Base-by-base conservation (phyloP, 2,329 filamentous ascomycete genomes). In the Fusarium tricinctum region DNA sequence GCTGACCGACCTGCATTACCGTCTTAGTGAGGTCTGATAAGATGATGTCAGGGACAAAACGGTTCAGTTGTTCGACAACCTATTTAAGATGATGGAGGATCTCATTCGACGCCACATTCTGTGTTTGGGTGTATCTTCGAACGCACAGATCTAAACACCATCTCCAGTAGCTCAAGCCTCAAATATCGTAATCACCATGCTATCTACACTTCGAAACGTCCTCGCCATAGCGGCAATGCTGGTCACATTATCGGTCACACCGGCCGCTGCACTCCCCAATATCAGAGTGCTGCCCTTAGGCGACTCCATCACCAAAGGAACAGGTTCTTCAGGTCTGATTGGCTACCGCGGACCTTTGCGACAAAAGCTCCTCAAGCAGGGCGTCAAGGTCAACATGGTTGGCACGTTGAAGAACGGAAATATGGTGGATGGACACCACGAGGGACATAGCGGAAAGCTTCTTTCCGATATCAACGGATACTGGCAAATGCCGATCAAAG, bases 281-380 rank as follows among this genome's bases (percentile, higher is more conserved):
- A 66, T 69, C 5, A 32, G 66, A 7, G 63, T 63, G 5, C 22
- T 69, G 2, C 66, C 66, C 1, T 32, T 69, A 0, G 66, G 66
- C 20, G 66, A 69, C 40, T 69, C 66, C 2, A 69, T 69, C 38
- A 69, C 66, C 2, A 69, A 69, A 7, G 66, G 66, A 8, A 66
- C 62, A 1, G 66, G 66, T 4, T 69, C 66, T 9, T 45, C 52
- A 3, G 65, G 61, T 1, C 17, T 45, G 2, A 43, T 66, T 12
- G 66, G 66, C 2, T 69, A 69, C 22, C 66, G 66, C 0, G 8
- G 56, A 1, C 46, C 45, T 0, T 33, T 69, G 5, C 48, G 66
- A 35, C 47, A 66, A 3, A 66, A 54, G 35, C 50, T 68, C 1
- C 26, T 68, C 4, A 20, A 43, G 1, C 46, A 57, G 13, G 66